These are phyloP conservation scores for Iberis pinnata DNA, from an alignment of 345 rosid species.

Conservation along the genomic window DNA sequence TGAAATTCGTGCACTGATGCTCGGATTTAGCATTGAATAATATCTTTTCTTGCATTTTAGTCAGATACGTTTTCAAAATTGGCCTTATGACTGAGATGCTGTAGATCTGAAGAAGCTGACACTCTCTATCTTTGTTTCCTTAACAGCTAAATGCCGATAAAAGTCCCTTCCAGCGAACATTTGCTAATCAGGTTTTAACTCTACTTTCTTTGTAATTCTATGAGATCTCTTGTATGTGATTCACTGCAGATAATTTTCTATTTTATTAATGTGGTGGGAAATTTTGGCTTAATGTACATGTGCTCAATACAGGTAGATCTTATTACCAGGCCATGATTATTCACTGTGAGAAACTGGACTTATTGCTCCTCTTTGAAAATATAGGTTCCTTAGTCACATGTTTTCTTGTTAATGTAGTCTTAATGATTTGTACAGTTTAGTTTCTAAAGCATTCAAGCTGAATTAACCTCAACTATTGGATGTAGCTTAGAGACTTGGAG, in stretches of 20 bases:
- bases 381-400: conserved; percentile 1
- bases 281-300: no score
- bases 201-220: not conserved
- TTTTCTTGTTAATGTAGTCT: not conserved
- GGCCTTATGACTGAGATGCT: conserved; percentile 1
- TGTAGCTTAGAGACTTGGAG: no score
- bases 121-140: conserved; percentile 14
- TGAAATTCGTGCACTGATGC: conserved; percentile 4
- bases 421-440: no score
- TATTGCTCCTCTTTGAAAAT: no score
- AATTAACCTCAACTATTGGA: no score
- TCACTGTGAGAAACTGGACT: no score
- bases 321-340: no score
- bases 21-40: conserved; percentile 2
- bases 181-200: conserved; percentile 78
- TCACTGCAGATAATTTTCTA: not conserved
- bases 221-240: not conserved
- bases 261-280: not conserved
- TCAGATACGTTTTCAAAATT: no score
- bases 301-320: no score
- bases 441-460: no score
- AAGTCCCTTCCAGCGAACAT: conserved; percentile 91
- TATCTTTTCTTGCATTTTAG: no score
- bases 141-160: conserved; percentile 83
- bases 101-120: conserved; percentile 14